A percentile compares a stretch with the other conserved stretches of the same genome.
Evolutionary conservation across 805 yeast genomes (phyloP).

Genomic region (Candida sonorensis): DNA sequence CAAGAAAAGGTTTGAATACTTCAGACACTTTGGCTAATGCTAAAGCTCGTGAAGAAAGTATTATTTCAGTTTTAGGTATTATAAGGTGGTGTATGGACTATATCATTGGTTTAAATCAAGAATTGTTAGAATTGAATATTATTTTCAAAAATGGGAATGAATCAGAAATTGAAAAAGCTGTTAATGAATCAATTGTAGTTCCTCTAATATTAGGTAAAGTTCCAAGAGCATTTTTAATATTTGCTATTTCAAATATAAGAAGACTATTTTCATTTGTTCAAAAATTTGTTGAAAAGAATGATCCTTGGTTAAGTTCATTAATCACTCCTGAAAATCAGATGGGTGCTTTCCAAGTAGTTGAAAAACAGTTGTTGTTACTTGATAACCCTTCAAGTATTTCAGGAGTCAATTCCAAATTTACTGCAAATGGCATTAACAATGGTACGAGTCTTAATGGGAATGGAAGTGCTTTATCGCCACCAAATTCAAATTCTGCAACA

Average conservation of each 20-base stretch:
- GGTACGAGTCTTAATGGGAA: too few species aligned
- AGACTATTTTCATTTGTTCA: constrained; percentile 51
- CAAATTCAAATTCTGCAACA: constrained; percentile 11
- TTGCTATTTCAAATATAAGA: constrained; percentile 60
- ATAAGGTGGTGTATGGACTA: constrained; percentile 84
- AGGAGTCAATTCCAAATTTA: too few species aligned
- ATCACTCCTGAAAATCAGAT: constrained; percentile 25
- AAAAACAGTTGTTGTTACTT: constrained; percentile 19
- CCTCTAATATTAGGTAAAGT: constrained; percentile 63
- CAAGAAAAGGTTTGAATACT: constrained; percentile 44
- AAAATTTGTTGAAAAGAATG: constrained; percentile 48
- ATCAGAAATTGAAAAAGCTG: constrained; percentile 13
- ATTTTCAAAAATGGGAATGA: constrained; percentile 20
- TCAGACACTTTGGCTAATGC: constrained; percentile 37
- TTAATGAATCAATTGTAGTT: constrained; percentile 34
- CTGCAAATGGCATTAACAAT: too few species aligned
- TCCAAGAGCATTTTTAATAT: constrained; percentile 59
- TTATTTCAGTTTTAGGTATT: constrained; percentile 64
- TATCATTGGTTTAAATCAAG: constrained; percentile 66
- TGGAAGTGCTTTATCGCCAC: too few species aligned
- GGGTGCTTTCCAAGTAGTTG: constrained; percentile 24
- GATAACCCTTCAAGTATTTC: constrained; percentile 25
- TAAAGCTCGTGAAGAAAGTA: constrained; percentile 51
- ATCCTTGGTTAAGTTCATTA: constrained; percentile 24
- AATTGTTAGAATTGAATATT: constrained; percentile 43